Evolutionary conservation across 148 eudicot genomes (phyloP), one percentile per base, ranked within the genome.

Genomic region (Fagopyrum esculentum): DNA sequence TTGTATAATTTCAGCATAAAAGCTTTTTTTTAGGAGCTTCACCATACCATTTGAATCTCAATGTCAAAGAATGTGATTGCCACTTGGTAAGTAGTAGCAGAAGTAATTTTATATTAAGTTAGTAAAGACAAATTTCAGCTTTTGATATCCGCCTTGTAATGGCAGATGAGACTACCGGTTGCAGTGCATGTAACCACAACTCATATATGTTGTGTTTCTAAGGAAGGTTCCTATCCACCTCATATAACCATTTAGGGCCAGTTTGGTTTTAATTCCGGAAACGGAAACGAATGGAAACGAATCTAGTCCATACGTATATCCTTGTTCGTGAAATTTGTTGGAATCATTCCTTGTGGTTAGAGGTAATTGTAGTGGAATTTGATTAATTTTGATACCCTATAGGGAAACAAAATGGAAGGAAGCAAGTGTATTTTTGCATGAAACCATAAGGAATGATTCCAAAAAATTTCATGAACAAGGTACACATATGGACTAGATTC

Each of bases 161-260:
- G 26, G 22, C 15, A 55, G 17, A 16, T 8, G 1, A 5, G 6
- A 17, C n/a, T 55, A 16, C 60, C 60, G 6, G 60, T n/a, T n/a
- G n/a, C 60, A 16, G 60, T 55, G 60, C 60, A 55, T 17, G 55
- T 51, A 51, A 51, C 55, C 64, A 59, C 64, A 59, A 59, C 19
- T 19, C 64, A 59, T 6, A 22, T 9, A 8, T 55, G 13, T 55
- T 17, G 17, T 55, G 22, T 55, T 55, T 55, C 19, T 15, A 55
- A 55, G 17, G 19, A 55, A 55, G 26, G 15, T 15, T 16, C 60
- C 26, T 17, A 54, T 54, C 57, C n/a, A 54, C 5, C 57, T 6
- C 17, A 9, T 17, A 57, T 57, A 57, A 29, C 9, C 63, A 59
- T 59, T n/a, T 22, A 22, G 26, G 26, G 26, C 26, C 26, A 22